Percentiles rank a stretch among this genome's conserved stretches.
Evolutionary conservation across 345 rosid genomes (phyloP).

Genomic region (Brassica napus): DNA sequence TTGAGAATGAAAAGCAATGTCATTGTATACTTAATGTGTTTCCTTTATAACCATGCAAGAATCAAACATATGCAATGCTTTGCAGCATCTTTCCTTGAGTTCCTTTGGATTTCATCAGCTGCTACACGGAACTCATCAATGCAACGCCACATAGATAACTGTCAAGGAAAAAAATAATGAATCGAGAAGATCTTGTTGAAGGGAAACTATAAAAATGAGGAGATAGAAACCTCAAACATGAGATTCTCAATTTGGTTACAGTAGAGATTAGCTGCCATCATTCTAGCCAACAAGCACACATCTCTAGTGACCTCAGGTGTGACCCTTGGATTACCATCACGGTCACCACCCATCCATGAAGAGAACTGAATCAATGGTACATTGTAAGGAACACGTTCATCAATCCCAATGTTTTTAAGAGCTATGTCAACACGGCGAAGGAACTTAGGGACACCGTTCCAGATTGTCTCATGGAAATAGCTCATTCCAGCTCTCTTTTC

Average conservation of each 20-base stretch:
- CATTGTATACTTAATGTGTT: too few species aligned
- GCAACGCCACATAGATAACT: constrained; percentile 99
- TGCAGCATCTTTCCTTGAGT: constrained; percentile 85
- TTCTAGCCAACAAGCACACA: constrained; percentile 93
- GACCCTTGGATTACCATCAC: constrained; percentile 98
- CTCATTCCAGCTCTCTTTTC: constrained; percentile 99
- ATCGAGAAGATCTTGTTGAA: background rate
- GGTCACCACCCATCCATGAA: constrained; percentile 99
- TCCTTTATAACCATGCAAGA: too few species aligned
- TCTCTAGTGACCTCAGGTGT: constrained; percentile 99
- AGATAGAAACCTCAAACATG: constrained; percentile 82
- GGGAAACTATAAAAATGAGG: background rate
- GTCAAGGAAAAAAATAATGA: constrained; percentile 29
- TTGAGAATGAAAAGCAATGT: background rate
- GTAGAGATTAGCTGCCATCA: constrained; percentile 98
- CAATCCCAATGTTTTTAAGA: constrained; percentile 88
- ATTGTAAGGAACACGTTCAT: constrained; percentile 93
- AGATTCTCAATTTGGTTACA: constrained; percentile 91
- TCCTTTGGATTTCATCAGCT: constrained; percentile 73
- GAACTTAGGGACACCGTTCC: constrained; percentile 98
- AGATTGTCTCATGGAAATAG: constrained; percentile 95
- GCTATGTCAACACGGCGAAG: constrained; percentile 98
- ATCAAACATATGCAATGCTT: constrained; percentile 90
- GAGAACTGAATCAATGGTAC: constrained; percentile 98
- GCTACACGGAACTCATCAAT: constrained; percentile 81